phyloP scores from a whole-genome alignment of 2,329 filamentous ascomycete genomes.

The Ascochyta viciae-villosae region DNA sequence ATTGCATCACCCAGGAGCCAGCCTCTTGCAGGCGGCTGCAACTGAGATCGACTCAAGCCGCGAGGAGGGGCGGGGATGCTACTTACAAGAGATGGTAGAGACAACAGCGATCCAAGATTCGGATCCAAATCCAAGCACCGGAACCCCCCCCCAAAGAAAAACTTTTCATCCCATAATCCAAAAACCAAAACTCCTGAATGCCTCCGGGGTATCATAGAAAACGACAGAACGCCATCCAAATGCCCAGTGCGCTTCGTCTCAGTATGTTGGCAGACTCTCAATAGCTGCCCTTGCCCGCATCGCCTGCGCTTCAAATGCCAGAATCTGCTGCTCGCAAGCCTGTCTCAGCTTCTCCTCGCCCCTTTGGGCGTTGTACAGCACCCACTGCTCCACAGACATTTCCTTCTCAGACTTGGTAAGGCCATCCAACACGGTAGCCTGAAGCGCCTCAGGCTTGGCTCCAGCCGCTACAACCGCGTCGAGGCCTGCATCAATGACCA shows the following conservation, averaged over 20 bases:
- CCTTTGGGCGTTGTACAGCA: slow-evolving; percentile 78
- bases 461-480: slow-evolving; percentile 35
- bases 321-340: slow-evolving; percentile 85
- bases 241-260: slow-evolving; percentile 7
- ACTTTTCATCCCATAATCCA: background rate
- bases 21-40: slow-evolving; percentile 28
- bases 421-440: slow-evolving; percentile 62
- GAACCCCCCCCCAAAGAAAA: no score
- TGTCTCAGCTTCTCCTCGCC: slow-evolving; percentile 80
- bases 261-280: slow-evolving; percentile 58
- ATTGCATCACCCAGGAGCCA: slow-evolving; percentile 27
- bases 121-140: background rate
- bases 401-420: slow-evolving; percentile 79
- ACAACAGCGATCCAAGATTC: background rate
- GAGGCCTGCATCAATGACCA: slow-evolving; percentile 40
- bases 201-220: slow-evolving; percentile 34
- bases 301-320: slow-evolving; percentile 83
- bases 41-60: slow-evolving; percentile 27
- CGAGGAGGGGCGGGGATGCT: slow-evolving; percentile 13
- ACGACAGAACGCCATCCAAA: slow-evolving; percentile 21
- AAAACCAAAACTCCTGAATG: slow-evolving; percentile 10
- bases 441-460: slow-evolving; percentile 44
- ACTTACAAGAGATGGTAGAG: slow-evolving; percentile 1
- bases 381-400: slow-evolving; percentile 96
- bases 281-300: slow-evolving; percentile 77